Evolutionary conservation across 768 basidiomycete species (phyloP), one percentile per base, ranked within the genome.

Genomic region (Phylloporus rhodoxanthus): DNA sequence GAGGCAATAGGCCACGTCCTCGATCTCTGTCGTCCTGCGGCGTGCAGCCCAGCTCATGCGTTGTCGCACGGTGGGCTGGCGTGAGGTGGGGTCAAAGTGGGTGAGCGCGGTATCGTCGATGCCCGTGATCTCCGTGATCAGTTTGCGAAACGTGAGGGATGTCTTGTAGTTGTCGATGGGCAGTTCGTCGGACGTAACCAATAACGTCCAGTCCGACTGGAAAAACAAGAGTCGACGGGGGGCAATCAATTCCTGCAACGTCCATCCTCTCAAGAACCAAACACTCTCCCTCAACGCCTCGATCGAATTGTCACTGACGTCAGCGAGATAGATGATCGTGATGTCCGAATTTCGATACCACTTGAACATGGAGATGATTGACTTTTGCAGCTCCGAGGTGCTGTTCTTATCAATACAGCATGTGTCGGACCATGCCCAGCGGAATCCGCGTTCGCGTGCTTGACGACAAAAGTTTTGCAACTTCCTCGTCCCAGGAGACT

Each of bases 301-400:
- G 15, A 42, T 8, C 20, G 54, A 55, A 11, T 54, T 43, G 11
- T 52, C 53, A 14, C 1, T 15, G 13, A 61, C 58, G 8, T 63
- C 61, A 20, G 50, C 48, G 28, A 66, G 47, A 23, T 66, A 57
- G 20, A 65, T 43, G 46, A 65, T 45, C 11, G 63, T 65, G 20
- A 65, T 42, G 20, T 53, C 52, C 25, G 65, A 60, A 4, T 59
- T 48, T 2, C 57, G 46, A 29, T 66, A 66, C 65, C 65, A 66
- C 20, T 25, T 49, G 51, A 67, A 66, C 65, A 66, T 66, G 43
- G 65, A 63, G 19, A 55, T 50, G 45, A 66, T 61, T 20, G 66
- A 63, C 40, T 65, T 58, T 49, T 58, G 49, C 40, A 66, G 57
- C 14, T 66, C 66, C 3, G 58, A 46, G 33, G 61, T 65, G 17